Percentiles rank a stretch among this genome's conserved stretches.
Evolutionary conservation across 1,139 yeast genomes (phyloP).

Genomic region (Scheffersomyces segobiensis): DNA sequence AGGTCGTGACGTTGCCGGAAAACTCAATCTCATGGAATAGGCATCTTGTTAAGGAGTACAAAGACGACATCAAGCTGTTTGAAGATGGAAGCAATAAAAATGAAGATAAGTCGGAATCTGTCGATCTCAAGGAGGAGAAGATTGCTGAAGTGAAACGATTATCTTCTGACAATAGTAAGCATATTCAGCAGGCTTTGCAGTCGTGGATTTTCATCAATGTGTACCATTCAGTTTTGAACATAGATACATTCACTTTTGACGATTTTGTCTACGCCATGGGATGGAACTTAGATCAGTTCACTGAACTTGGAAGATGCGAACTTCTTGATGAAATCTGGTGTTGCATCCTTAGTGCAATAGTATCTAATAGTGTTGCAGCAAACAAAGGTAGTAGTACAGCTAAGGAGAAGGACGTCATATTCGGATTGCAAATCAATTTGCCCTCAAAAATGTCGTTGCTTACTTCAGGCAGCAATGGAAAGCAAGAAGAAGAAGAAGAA

Average conservation of each 20-base stretch:
- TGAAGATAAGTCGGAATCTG: conserved; percentile 6
- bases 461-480: conserved; percentile 9
- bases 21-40: conserved; percentile 29
- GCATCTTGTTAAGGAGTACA: conserved; percentile 15
- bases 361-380: conserved; percentile 36
- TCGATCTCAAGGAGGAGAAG: conserved; percentile 4
- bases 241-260: conserved; percentile 79
- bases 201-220: conserved; percentile 76
- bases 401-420: conserved; percentile 29
- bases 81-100: conserved; percentile 23
- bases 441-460: conserved; percentile 38
- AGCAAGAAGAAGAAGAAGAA: conserved; percentile 10
- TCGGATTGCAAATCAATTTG: conserved; percentile 40
- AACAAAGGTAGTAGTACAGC: conserved; percentile 20
- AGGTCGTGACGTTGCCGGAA: conserved; percentile 27
- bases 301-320: conserved; percentile 49
- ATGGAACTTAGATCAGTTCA: conserved; percentile 49
- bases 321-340: conserved; percentile 75
- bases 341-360: conserved; percentile 50
- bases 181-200: conserved; percentile 54
- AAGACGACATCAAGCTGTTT: conserved; percentile 8
- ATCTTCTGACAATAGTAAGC: conserved; percentile 14
- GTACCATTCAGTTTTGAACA: conserved; percentile 59
- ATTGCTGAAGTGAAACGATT: conserved; percentile 17
- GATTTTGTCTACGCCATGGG: conserved; percentile 68